These are phyloP conservation scores for Debaryomyces nepalensis DNA, from an alignment of 1,139 yeast genomes.

Conservation along the genomic window DNA sequence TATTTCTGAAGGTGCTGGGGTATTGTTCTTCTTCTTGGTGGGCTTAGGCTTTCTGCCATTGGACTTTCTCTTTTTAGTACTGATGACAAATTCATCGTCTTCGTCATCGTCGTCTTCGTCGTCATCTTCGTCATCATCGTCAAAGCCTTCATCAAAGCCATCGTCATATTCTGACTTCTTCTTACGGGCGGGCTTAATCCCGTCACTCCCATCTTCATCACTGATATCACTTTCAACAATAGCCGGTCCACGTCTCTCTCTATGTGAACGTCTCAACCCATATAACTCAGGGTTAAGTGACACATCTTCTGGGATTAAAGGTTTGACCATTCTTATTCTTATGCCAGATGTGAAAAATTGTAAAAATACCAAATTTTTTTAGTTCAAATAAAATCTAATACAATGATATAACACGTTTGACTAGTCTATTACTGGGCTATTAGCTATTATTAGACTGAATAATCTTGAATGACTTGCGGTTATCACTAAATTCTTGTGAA, in stretches of 20 bases:
- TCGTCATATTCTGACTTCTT: constrained; percentile 22
- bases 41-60: constrained; percentile 20
- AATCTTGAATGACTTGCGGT: background rate
- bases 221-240: constrained; percentile 48
- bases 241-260: constrained; percentile 59
- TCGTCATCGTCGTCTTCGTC: constrained; percentile 34
- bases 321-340: constrained; percentile 24
- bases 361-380: background rate
- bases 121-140: constrained; percentile 33
- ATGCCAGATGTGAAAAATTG: constrained; percentile 9
- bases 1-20: constrained; percentile 43
- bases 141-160: constrained; percentile 31
- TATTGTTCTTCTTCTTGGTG: constrained; percentile 19
- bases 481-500: background rate
- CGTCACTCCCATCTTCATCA: constrained; percentile 33
- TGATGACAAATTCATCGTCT: constrained; percentile 34
- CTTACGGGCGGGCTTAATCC: constrained; percentile 14
- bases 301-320: constrained; percentile 44
- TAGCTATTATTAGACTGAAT: background rate
- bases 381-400: constrained; percentile 3
- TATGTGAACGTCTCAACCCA: constrained; percentile 85
- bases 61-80: constrained; percentile 23
- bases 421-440: background rate
- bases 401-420: background rate
- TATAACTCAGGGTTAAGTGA: constrained; percentile 81